These are phyloP conservation scores for Chlorella sp. DNA, from an alignment of 139 green algal species.

Conservation along the genomic window DNA sequence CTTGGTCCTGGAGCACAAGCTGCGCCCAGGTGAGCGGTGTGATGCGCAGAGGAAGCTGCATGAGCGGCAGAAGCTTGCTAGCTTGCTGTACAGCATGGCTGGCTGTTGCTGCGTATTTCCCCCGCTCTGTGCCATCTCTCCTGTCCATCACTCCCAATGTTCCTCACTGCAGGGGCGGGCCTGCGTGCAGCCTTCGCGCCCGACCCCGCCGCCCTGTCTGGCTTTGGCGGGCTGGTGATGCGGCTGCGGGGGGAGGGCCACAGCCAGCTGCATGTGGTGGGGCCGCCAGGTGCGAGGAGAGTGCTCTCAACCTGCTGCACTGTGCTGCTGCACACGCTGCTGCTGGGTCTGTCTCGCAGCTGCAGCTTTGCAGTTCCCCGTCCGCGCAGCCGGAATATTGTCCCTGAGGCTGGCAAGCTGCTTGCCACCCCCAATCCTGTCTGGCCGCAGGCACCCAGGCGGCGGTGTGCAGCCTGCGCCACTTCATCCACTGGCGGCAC, in stretches of 20 bases:
- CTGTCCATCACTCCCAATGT: too few species aligned
- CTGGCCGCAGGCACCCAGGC: slow-evolving; percentile 32
- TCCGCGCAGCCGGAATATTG: too few species aligned
- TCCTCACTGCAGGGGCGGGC: neutral
- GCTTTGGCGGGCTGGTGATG: slow-evolving; percentile 74
- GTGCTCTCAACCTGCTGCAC: neutral
- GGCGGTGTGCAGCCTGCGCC: slow-evolving; percentile 46
- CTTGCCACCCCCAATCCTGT: too few species aligned
- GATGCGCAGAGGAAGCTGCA: too few species aligned
- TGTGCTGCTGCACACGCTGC: neutral
- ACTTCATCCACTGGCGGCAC: slow-evolving; percentile 70
- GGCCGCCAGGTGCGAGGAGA: slow-evolving; percentile 50
- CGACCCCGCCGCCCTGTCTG: slow-evolving; percentile 42
- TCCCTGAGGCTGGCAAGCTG: too few species aligned
- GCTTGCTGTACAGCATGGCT: too few species aligned
- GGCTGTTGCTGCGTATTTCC: too few species aligned
- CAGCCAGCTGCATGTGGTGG: slow-evolving; percentile 62
- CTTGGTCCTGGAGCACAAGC: slow-evolving; percentile 75
- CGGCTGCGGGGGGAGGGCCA: slow-evolving; percentile 75
- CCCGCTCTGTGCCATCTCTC: too few species aligned
- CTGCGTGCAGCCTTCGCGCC: neutral
- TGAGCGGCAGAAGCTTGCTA: too few species aligned
- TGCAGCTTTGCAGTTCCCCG: too few species aligned
- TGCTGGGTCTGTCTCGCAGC: too few species aligned
- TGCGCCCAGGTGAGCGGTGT: slow-evolving; percentile 63